Conservation (phyloP, 305 asterid genomes). For the Fraxinus platypoda region DNA sequence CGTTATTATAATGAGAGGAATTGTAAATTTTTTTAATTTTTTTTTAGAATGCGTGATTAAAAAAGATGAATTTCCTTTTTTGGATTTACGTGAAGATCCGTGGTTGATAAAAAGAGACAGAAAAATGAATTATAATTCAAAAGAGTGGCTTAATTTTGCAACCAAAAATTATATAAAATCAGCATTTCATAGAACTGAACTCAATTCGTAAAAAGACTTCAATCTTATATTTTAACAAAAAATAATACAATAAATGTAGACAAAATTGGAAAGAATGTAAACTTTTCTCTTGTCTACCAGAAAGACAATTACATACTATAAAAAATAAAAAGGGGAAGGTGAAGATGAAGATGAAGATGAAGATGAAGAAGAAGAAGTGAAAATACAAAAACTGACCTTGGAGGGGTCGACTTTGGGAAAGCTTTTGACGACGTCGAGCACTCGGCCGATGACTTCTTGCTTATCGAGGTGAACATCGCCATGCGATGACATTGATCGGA, state of each 20-base stretch:
- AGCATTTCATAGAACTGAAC: background rate
- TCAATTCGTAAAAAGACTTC: background rate
- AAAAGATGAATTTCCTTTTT: too few species aligned
- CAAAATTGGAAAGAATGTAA: background rate
- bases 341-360: too few species aligned
- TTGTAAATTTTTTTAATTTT: too few species aligned
- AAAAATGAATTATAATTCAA: too few species aligned
- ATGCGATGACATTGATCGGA: conserved; percentile 77
- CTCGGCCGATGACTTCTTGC: conserved; percentile 57
- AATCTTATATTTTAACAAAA: too few species aligned
- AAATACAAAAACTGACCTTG: conserved; percentile 41
- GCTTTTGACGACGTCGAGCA: conserved; percentile 71
- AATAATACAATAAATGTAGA: background rate
- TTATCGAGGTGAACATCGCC: conserved; percentile 71
- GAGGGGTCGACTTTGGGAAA: conserved; percentile 89
- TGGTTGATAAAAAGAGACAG: too few species aligned
- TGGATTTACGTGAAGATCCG: too few species aligned
- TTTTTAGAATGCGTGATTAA: too few species aligned
- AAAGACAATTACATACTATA: too few species aligned
- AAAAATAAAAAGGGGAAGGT: background rate
- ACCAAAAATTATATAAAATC: background rate
- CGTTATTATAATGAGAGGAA: too few species aligned
- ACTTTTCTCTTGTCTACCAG: too few species aligned
- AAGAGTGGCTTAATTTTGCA: too few species aligned
- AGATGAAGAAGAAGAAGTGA: background rate